Percentiles rank a stretch among this genome's conserved stretches.
Evolutionary conservation across 1,139 yeast species (phyloP).

Genomic region (Yamadazyma atlantica): DNA sequence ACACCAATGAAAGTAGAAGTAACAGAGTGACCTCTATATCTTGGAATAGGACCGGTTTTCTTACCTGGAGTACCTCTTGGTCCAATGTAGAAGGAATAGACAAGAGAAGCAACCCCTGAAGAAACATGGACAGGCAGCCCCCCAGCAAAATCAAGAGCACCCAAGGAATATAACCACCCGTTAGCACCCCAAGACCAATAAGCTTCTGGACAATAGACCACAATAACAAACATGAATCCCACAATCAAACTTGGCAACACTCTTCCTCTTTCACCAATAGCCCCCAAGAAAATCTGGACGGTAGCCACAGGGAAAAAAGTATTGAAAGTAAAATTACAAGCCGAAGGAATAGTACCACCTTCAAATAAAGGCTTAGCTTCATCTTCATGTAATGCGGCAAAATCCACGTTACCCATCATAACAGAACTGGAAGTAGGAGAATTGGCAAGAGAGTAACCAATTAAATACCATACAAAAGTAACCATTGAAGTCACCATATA

Average conservation of each 20-base stretch:
- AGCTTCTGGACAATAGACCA: conserved; percentile 92
- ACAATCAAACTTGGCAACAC: conserved; percentile 93
- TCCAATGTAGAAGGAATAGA: conserved; percentile 87
- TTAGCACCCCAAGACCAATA: conserved; percentile 95
- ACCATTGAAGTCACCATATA: conserved; percentile 80
- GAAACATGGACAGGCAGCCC: conserved; percentile 97
- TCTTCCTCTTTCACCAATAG: conserved; percentile 95
- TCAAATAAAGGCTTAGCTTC: conserved; percentile 36
- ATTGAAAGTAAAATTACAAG: conserved; percentile 74
- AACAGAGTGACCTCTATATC: conserved; percentile 86
- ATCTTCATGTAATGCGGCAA: conserved; percentile 73
- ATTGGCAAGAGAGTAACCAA: conserved; percentile 91
- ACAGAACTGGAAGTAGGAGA: conserved; percentile 68
- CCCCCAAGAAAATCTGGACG: conserved; percentile 91
- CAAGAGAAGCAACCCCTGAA: conserved; percentile 91
- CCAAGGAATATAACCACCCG: conserved; percentile 84
- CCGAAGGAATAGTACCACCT: conserved; percentile 62
- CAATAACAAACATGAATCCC: conserved; percentile 84
- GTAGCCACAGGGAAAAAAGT: conserved; percentile 83
- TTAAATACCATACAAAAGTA: conserved; percentile 91
- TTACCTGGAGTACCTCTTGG: conserved; percentile 82
- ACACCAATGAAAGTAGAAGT: conserved; percentile 88
- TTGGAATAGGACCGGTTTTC: conserved; percentile 59
- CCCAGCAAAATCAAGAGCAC: conserved; percentile 94
- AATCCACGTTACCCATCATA: conserved; percentile 75